These are phyloP conservation scores for Fusarium miscanthi DNA, from an alignment of 2,329 filamentous ascomycete species.

Conservation along the genomic window DNA sequence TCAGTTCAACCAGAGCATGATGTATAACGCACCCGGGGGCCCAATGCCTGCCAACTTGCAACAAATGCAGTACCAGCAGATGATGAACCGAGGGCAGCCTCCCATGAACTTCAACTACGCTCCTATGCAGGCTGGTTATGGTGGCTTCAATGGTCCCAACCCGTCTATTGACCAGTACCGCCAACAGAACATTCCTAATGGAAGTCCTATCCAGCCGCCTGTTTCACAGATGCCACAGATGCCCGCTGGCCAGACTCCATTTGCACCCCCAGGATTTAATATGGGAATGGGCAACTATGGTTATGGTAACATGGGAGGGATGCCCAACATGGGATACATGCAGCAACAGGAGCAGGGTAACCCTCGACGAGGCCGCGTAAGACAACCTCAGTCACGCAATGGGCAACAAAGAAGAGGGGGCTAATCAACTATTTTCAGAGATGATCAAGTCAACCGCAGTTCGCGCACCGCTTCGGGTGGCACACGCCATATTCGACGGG, in stretches of 20 bases:
- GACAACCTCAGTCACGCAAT: constrained; percentile 43
- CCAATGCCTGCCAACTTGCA: constrained; percentile 62
- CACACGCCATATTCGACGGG: constrained; percentile 30
- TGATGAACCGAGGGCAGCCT: constrained; percentile 65
- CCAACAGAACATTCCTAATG: constrained; percentile 61
- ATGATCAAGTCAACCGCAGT: constrained; percentile 39
- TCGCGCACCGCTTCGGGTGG: constrained; percentile 14
- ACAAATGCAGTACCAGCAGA: constrained; percentile 70
- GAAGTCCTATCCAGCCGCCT: constrained; percentile 62
- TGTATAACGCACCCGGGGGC: constrained; percentile 61
- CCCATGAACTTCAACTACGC: constrained; percentile 69
- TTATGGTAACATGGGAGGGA: constrained; percentile 58
- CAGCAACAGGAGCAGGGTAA: constrained; percentile 67
- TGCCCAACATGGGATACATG: constrained; percentile 63
- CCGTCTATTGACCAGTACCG: constrained; percentile 67
- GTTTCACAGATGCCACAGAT: constrained; percentile 58
- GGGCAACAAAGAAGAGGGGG: constrained; percentile 24
- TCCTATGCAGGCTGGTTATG: constrained; percentile 65
- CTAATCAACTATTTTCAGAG: constrained; percentile 45
- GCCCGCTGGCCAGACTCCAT: constrained; percentile 56
- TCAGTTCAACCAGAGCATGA: constrained; percentile 61
- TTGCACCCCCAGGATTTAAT: constrained; percentile 62
- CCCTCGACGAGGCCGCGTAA: constrained; percentile 68
- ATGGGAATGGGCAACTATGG: constrained; percentile 59
- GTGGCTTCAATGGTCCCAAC: constrained; percentile 61